phyloP scores from a whole-genome alignment of 371 early-diverging fungal genomes.

The Rhizopus sp. region DNA sequence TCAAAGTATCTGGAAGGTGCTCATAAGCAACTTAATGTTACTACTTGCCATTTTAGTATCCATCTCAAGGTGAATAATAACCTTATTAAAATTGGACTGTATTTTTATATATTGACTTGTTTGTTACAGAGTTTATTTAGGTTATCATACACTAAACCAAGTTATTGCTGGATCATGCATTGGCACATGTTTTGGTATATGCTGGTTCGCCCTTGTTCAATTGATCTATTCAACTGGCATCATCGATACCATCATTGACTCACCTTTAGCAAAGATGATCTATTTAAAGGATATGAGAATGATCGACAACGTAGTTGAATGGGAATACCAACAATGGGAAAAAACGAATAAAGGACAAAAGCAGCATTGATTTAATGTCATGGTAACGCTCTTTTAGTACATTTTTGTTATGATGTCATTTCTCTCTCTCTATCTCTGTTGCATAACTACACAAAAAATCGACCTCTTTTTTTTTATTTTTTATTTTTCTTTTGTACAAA shows the following conservation, averaged over 20 bases:
- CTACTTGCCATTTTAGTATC: conserved; percentile 49
- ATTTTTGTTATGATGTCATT: too few species aligned
- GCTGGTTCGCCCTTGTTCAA: conserved; percentile 60
- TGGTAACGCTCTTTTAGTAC: not conserved
- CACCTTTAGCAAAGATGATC: conserved; percentile 42
- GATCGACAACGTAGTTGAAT: conserved; percentile 54
- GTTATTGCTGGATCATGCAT: conserved; percentile 70
- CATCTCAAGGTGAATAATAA: conserved; percentile 49
- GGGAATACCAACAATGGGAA: conserved; percentile 63
- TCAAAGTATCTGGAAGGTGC: conserved; percentile 41
- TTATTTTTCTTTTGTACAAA: too few species aligned
- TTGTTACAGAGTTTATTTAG: conserved; percentile 69
- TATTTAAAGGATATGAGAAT: conserved; percentile 63
- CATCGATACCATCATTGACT: conserved; percentile 45
- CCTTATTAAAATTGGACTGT: conserved; percentile 9
- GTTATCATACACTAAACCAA: conserved; percentile 81
- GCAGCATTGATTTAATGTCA: not conserved
- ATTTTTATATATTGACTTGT: not conserved
- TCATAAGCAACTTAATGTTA: conserved; percentile 36
- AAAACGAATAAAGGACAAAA: not conserved
- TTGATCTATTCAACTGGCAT: conserved; percentile 39
- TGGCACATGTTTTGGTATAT: conserved; percentile 61
- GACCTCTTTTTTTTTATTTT: too few species aligned
- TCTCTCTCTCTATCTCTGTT: too few species aligned
- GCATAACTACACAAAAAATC: too few species aligned